Percentiles rank a stretch among this genome's conserved stretches.
phyloP scores from a whole-genome alignment of 2,329 filamentous ascomycete species.

The Aspergillus pseudoglaucus region DNA sequence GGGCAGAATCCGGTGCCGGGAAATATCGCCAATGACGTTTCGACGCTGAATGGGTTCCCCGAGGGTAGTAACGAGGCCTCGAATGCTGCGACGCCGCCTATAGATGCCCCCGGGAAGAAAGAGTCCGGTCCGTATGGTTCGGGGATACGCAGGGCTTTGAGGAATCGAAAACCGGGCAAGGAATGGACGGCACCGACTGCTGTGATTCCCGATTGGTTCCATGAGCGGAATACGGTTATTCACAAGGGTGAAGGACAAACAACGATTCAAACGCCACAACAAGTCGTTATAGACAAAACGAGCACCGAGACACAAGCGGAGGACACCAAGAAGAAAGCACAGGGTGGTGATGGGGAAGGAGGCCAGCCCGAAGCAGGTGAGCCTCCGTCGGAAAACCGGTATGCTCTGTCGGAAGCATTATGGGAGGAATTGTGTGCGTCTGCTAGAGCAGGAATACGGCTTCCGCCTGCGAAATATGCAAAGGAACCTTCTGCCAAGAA shows the following conservation, averaged over 20 bases:
- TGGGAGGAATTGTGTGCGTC: constrained; percentile 47
- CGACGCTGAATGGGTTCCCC: constrained; percentile 11
- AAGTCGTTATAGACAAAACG: constrained; percentile 22
- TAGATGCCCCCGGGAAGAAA: constrained; percentile 15
- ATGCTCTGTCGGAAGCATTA: constrained; percentile 34
- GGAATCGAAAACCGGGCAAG: constrained; percentile 23
- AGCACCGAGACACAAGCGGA: constrained; percentile 12
- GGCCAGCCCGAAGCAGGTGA: constrained; percentile 14
- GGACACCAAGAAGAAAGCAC: constrained; percentile 7
- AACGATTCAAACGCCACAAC: constrained; percentile 11
- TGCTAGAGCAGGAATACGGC: constrained; percentile 45
- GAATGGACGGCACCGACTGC: constrained; percentile 15
- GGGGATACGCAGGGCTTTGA: constrained; percentile 32
- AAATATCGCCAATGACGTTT: constrained; percentile 15
- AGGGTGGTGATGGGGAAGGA: constrained; percentile 16
- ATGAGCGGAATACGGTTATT: constrained; percentile 27
- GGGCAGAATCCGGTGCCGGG: constrained; percentile 13
- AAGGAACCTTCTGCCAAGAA: constrained; percentile 46
- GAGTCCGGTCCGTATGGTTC: constrained; percentile 33
- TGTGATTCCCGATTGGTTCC: constrained; percentile 33
- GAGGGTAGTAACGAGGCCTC: constrained; percentile 7
- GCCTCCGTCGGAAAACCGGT: constrained; percentile 22
- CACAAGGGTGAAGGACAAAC: constrained; percentile 11
- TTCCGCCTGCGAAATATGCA: constrained; percentile 33
- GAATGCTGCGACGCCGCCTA: constrained; percentile 5